These are phyloP conservation scores for Phytopythium boreale DNA, from an alignment of 352 stramenopile species.

Conservation along the genomic window DNA sequence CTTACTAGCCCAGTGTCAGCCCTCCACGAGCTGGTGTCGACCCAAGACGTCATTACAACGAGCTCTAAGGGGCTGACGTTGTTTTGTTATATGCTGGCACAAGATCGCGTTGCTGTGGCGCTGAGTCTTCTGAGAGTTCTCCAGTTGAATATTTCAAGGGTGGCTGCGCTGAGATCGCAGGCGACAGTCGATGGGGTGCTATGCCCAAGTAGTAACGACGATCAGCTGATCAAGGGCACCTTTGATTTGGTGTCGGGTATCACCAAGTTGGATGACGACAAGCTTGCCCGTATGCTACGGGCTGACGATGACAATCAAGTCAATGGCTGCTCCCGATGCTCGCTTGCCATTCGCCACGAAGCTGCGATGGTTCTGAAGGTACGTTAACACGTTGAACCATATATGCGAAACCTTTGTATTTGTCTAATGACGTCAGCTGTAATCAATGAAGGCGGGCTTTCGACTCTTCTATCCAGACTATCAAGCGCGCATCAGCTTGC, in stretches of 20 bases:
- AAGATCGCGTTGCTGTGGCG: background rate
- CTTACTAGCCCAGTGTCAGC: slow-evolving; percentile 3
- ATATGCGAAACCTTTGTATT: background rate
- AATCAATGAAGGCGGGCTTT: background rate
- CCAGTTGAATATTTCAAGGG: background rate
- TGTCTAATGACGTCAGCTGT: background rate
- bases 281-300: background rate
- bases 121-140: background rate
- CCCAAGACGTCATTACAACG: background rate
- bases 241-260: background rate
- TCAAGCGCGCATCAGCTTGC: background rate
- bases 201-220: background rate
- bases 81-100: background rate
- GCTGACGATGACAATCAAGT: background rate
- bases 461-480: background rate
- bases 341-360: background rate
- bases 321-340: background rate
- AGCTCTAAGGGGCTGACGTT: background rate
- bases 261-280: background rate
- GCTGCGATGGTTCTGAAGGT: slow-evolving; percentile 5
- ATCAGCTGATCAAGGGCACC: background rate
- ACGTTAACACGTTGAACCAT: background rate
- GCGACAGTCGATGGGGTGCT: background rate
- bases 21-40: background rate
- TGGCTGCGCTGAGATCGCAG: background rate